phyloP scores from a whole-genome alignment of 2,329 filamentous ascomycete genomes.

The Cadophora sp. region DNA sequence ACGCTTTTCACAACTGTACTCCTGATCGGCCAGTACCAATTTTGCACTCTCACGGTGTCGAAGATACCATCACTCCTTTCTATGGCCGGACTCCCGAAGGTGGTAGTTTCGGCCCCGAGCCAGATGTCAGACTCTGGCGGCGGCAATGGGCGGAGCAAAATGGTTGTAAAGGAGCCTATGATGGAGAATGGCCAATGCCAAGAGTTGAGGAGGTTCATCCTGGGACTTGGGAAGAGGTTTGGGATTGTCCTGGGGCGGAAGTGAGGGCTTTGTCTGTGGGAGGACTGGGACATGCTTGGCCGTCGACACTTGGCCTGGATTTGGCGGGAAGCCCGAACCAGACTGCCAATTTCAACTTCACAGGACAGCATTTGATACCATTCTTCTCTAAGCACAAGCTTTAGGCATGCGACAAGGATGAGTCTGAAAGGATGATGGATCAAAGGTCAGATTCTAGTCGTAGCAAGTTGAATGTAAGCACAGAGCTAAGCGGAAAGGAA shows the following conservation, averaged over 20 bases:
- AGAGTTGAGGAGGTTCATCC: background rate
- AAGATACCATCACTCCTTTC: conserved; percentile 26
- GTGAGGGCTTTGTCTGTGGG: background rate
- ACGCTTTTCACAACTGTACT: conserved; percentile 18
- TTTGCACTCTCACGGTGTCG: background rate
- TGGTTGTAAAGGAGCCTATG: background rate
- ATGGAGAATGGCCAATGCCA: background rate
- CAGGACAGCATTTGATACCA: background rate
- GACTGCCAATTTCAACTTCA: background rate
- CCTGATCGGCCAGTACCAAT: background rate
- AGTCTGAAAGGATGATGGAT: no score
- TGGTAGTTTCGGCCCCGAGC: conserved; percentile 17
- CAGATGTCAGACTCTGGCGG: conserved; percentile 19
- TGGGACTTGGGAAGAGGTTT: background rate
- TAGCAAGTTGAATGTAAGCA: no score
- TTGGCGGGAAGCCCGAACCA: background rate
- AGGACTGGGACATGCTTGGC: background rate
- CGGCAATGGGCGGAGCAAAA: background rate
- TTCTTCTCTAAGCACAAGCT: background rate
- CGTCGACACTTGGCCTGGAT: background rate
- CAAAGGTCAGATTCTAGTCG: no score
- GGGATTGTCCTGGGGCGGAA: background rate
- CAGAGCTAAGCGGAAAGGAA: no score
- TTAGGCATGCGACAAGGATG: no score
- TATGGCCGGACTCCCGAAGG: conserved; percentile 15